Evolutionary conservation across 1,284 basidiomycete genomes (phyloP).

Genomic region (Ganoderma leucocontextum): DNA sequence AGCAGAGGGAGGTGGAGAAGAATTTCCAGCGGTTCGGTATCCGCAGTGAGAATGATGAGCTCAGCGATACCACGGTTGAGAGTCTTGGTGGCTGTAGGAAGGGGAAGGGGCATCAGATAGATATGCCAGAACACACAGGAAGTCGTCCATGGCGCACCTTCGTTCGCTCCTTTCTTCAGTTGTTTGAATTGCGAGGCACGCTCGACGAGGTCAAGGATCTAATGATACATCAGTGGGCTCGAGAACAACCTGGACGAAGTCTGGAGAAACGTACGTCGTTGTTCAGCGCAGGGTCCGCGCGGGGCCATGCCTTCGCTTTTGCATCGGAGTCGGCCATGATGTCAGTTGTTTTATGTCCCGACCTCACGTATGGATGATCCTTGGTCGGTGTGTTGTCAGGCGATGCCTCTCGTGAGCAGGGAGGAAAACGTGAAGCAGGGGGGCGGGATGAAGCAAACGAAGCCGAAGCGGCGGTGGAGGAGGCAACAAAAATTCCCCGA

Average conservation of each 20-base stretch:
- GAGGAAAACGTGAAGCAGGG: constrained; percentile 24
- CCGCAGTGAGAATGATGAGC: constrained; percentile 97
- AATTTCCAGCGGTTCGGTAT: constrained; percentile 98
- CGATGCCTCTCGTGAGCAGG: constrained; percentile 29
- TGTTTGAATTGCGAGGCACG: constrained; percentile 95
- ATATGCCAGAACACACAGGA: not conserved
- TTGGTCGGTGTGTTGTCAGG: constrained; percentile 57
- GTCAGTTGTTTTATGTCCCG: constrained; percentile 38
- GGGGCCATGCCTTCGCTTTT: constrained; percentile 89
- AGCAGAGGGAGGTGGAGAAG: constrained; percentile 96
- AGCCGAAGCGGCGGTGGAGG: constrained; percentile 5
- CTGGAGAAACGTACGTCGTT: constrained; percentile 80
- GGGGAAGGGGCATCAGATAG: constrained; percentile 12
- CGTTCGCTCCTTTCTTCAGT: constrained; percentile 98
- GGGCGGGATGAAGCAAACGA: constrained; percentile 14
- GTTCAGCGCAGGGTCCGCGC: constrained; percentile 89
- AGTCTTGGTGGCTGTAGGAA: constrained; percentile 88
- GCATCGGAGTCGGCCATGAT: constrained; percentile 62
- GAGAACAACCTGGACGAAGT: constrained; percentile 34
- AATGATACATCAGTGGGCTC: constrained; percentile 9
- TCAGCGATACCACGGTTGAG: constrained; percentile 99
- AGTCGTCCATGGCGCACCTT: constrained; percentile 61
- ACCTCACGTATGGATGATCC: constrained; percentile 83
- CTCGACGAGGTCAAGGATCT: constrained; percentile 92
- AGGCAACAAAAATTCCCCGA: constrained; percentile 24